Conservation (phyloP, 306 rosid genomes). For the Castanea sativa region DNA sequence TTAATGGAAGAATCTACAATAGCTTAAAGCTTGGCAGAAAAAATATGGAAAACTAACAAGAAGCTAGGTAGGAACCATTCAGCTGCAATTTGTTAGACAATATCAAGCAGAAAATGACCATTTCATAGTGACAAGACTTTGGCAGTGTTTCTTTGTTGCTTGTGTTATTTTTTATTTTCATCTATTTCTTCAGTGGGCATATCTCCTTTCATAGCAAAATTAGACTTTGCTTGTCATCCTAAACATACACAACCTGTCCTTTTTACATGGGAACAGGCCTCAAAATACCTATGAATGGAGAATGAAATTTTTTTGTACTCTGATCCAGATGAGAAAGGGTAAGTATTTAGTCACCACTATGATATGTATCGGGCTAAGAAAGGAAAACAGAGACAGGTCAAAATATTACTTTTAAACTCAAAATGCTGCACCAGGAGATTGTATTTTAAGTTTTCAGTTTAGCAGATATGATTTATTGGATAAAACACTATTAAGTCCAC, state of each 20-base stretch:
- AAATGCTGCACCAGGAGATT: neutral
- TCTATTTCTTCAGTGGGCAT: neutral
- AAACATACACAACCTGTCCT: neutral
- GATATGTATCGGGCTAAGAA: neutral
- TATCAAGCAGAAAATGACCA: conserved; percentile 11
- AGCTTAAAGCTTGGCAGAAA: neutral
- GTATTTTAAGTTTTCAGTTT: neutral
- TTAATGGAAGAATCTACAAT: conserved; percentile 15
- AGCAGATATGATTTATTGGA: neutral
- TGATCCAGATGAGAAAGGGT: neutral
- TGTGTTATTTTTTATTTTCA: neutral
- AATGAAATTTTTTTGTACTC: neutral
- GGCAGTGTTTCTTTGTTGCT: neutral
- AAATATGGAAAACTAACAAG: conserved; percentile 12
- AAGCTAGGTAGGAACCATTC: neutral
- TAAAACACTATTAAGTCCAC: neutral
- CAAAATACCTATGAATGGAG: neutral
- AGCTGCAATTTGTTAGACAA: neutral
- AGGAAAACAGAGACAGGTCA: neutral
- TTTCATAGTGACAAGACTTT: conserved; percentile 3
- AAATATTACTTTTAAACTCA: neutral
- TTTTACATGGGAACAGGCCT: neutral
- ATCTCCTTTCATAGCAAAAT: neutral
- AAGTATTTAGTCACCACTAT: neutral
- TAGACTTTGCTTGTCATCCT: neutral